Base-by-base conservation (phyloP, 2,329 filamentous ascomycete genomes). In the Cladosporium austrohemisphaericum region DNA sequence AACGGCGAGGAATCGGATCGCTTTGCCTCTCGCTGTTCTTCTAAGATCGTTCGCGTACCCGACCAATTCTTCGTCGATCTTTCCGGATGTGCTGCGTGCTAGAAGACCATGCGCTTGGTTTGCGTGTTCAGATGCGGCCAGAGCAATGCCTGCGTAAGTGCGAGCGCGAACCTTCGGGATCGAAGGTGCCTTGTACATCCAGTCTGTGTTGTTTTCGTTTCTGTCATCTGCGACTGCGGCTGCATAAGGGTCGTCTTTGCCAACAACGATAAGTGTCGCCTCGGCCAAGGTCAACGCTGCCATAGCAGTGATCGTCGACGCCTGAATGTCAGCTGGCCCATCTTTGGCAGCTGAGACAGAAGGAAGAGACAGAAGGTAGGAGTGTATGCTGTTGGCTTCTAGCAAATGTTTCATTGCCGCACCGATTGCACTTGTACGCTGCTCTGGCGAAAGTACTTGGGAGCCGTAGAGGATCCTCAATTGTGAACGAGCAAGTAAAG, bases 191-290 rank as follows among this genome's bases (percentile, higher is more conserved):
- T 86, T 88, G 67, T 93, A 94, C 90, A 97, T 97, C 92, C 92
- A 98, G 57, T 97, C 92, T 53, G 80, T 89, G 66, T 91, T 89
- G 57, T 85, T 83, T 46, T 84, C 81, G 63, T 95, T 94, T 40
- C 91, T 79, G 50, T 85, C 81, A 60, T 95, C 88, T 1, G 89
- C 83, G 2, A 95, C 85, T 5, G 84, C 80, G 1, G 86, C 83
- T 1, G 92, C 86, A 62, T 96, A 97, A 0, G 92, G 90, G 62
- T 98, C 93, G 64, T 97, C 92, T 60, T 97, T 97, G 41, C 95
- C 68, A 1, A 97, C 89, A 0, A 89, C 89, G 1, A 96, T 79
- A 1, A 97, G 77, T 0, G 91, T 96, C 0, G 91, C 91, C 69
- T 96, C 92, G 2, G 91, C 89, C 25, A 93, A 76, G 0, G 88